phyloP scores from a whole-genome alignment of 1,284 basidiomycete genomes.

The Laetiporus sulphureus region DNA sequence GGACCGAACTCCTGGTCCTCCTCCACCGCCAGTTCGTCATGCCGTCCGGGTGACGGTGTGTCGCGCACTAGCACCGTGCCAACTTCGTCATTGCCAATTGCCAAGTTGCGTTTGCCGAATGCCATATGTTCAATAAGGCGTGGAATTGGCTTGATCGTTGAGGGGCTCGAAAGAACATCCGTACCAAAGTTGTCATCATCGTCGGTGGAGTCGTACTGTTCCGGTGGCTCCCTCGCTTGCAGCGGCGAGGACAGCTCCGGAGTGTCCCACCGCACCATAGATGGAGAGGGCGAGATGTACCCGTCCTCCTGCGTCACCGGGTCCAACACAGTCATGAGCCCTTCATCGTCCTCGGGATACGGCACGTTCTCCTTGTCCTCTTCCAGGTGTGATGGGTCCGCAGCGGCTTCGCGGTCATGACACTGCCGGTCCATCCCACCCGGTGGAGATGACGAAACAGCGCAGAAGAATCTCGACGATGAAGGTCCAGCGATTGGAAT shows the following conservation, averaged over 20 bases:
- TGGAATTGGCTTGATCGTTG: conserved; percentile 9
- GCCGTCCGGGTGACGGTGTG: conserved; percentile 24
- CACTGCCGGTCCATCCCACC: conserved; percentile 1
- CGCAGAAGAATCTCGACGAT: conserved; percentile 23
- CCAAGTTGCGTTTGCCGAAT: background rate
- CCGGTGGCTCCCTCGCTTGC: conserved; percentile 18
- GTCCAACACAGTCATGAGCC: conserved; percentile 30
- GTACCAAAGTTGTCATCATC: conserved; percentile 42
- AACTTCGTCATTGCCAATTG: too few species aligned
- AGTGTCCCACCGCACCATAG: conserved; percentile 40
- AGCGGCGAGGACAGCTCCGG: conserved; percentile 62
- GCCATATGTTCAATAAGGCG: conserved; percentile 7
- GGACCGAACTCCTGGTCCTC: conserved; percentile 25
- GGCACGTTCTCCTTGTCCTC: conserved; percentile 38
- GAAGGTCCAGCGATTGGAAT: conserved; percentile 13
- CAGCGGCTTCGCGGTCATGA: conserved; percentile 16
- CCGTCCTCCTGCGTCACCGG: conserved; percentile 68
- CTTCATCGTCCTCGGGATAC: conserved; percentile 32
- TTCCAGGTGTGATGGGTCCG: conserved; percentile 31
- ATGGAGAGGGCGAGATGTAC: conserved; percentile 62
- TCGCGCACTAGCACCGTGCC: conserved; percentile 31
- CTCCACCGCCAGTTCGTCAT: conserved; percentile 9
- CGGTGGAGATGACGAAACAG: conserved; percentile 13
- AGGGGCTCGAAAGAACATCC: conserved; percentile 59
- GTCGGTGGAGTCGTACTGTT: conserved; percentile 4